Base-by-base conservation (phyloP, 1,284 basidiomycete genomes). In the Xanthoconium separans region DNA sequence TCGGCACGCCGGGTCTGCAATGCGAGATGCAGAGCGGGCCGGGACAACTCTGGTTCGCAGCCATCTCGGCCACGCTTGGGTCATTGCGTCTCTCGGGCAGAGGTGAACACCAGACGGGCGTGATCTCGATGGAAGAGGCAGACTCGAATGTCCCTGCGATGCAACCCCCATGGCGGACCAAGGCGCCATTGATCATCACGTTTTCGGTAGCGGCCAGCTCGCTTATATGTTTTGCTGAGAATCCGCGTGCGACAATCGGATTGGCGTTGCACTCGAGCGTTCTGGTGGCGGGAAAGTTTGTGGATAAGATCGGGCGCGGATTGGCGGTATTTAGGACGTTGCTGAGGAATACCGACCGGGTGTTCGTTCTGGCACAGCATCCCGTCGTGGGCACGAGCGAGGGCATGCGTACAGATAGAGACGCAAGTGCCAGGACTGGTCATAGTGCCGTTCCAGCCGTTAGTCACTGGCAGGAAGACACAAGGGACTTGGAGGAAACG, bases 41-140 rank as follows among this genome's bases (percentile, higher is more conserved):
- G 0, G 60, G 56, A 2, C 58, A 70, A 40, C 74, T 71, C 51
- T 61, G 64, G 27, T 77, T 77, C 50, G 68, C 70, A 2, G 66
- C 66, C n/a, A 63, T 74, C 24, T 72, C 70, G 6, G 63, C 66
- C 1, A 63, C 64, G 10, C 75, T 75, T 43, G 79, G 79, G n/a
- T 63, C 63, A 3, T 50, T 73, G 6, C 53, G 50, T 0, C 41
- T 65, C 8, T 59, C 58, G 15, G 62, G 66, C 15, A 34, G 44
- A 2, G 58, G 65, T 20, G 51, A 68, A 24, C 48, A 64, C 40
- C 56, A 51, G 15, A 53, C 40, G 3, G 67, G 63, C 1, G 40
- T 53, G 1, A 60, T 77, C 16, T 15, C 57, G 2, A 72, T 74
- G 56, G 76, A 77, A 5, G 30, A 43, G 1, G 9, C 5, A 30